Base-by-base conservation (phyloP, 768 basidiomycete species). In the Basidioascus undulatus region DNA sequence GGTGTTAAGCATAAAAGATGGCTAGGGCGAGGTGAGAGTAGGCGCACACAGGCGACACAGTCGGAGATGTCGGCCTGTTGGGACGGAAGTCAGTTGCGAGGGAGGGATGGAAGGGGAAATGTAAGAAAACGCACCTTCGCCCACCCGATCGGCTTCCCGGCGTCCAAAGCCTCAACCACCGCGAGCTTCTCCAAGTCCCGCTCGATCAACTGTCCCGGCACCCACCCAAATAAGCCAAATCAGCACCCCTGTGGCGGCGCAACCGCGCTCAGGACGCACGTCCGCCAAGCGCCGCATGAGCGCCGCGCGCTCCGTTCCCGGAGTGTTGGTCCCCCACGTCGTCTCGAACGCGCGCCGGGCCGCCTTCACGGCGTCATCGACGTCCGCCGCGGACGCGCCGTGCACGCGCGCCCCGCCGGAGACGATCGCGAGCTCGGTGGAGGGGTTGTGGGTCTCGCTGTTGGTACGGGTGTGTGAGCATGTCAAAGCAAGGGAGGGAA, bases 141-240 rank as follows among this genome's bases (percentile, higher is more conserved):
- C 49, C 37, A 49, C 25, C 30, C 47, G 16, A 52, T 54, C 51
- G 76, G 81, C 62, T 92, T 89, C 33, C 86, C 87, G 53, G 84
- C 86, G 62, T 94, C 84, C 44, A 87, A 62, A 33, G 71, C 58
- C 57, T 89, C 84, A 35, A 89, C 63, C 53, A 79, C 79, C 13
- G 77, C 81, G 16, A 92, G 70, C 47, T 72, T 68, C 57, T 86
- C 65, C 20, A 71, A 64, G 55, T 89, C 75, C 47, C 76, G 65
- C 57, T 89, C 86, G 39, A 89, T 82, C 48, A 92, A 67, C 54
- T 84, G 80, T 16, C 84, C 84, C 20, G 89, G n/a, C n/a, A n/a
- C n/a, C n/a, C n/a, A n/a, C n/a, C n/a, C n/a, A n/a, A n/a, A n/a
- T n/a, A n/a, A n/a, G n/a, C n/a, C n/a, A n/a, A n/a, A n/a, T n/a